Conservation (phyloP, 192 early-diverging fungal genomes). For the Dissophora ornata region DNA sequence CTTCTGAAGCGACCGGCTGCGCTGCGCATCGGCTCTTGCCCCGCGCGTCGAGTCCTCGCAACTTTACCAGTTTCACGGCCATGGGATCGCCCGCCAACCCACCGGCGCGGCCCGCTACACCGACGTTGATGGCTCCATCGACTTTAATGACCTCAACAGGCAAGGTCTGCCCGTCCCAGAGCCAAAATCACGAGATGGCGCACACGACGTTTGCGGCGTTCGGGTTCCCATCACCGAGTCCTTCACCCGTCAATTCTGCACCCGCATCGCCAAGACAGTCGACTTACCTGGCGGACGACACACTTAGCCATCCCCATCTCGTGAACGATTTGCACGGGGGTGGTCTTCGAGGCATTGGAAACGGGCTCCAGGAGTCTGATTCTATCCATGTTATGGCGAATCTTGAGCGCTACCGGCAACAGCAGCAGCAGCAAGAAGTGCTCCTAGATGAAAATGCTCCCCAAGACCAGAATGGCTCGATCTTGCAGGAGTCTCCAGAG, state of each 20-base stretch:
- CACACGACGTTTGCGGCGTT: constrained; percentile 44
- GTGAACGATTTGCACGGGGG: constrained; percentile 14
- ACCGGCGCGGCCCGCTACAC: neutral
- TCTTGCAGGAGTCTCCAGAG: neutral
- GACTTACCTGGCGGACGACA: constrained; percentile 5
- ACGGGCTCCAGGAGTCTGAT: too few species aligned
- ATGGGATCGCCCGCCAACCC: constrained; percentile 23
- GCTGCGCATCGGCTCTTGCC: constrained; percentile 6
- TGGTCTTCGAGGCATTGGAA: neutral
- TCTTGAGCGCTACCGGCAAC: too few species aligned
- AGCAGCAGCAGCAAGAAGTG: constrained; percentile 9
- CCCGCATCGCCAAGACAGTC: constrained; percentile 39
- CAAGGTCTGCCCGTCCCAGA: too few species aligned
- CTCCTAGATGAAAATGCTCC: neutral
- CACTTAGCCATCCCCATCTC: neutral
- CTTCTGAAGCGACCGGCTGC: neutral
- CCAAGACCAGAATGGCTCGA: neutral
- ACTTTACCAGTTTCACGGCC: constrained; percentile 35
- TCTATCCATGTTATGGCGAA: too few species aligned
- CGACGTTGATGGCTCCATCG: neutral
- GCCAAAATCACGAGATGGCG: constrained; percentile 2
- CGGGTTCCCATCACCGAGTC: constrained; percentile 38
- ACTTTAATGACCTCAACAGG: too few species aligned
- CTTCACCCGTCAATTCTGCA: constrained; percentile 20
- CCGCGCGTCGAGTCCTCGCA: constrained; percentile 21